Base-by-base conservation (phyloP, 495 filamentous ascomycete genomes). In the Schizothecium vesticola region DNA sequence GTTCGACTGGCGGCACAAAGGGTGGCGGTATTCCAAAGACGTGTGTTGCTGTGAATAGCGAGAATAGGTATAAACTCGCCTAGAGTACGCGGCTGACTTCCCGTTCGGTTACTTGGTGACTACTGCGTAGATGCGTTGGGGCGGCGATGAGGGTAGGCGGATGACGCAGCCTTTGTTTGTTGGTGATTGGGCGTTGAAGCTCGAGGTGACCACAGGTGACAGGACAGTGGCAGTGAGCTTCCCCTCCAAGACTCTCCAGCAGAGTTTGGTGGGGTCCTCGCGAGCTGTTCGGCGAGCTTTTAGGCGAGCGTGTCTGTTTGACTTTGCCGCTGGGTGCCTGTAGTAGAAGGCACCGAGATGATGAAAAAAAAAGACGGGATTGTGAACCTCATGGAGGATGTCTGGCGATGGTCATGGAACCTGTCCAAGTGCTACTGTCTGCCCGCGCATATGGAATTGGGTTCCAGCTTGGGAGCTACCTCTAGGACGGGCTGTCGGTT, bases 131-230 rank as follows among this genome's bases (percentile, higher is more conserved):
- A 3, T n/a, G 16, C 4, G 19, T 6, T 19, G 16, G 5, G 33
- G 67, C 43, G 58, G 33, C 51, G 36, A 59, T 22, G 11, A 61
- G 58, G 63, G 33, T 13, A 60, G 13, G 23, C 13, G 29, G 68
- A 63, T 69, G 68, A 69, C 68, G 68, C 57, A 69, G 68, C 68
- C 67, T 69, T 56, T 58, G 56, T 69, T 28, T 33, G 23, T 26
- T 51, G 28, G 19, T 56, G 62, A 64, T 59, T 58, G 29, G 51
- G 62, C 62, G 36, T 43, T 43, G 36, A 43, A 51, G 16, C 43
- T n/a, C 12, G 43, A 51, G 43, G 33, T 13, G 26, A 28, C 26
- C 26, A 28, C 26, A 13, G 31, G 31, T 12, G 10, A 36, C 31
- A 36, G n/a, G n/a, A n/a, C n/a, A n/a, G n/a, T n/a, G n/a, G 3